Percentiles rank a stretch among this genome's conserved stretches.
These are phyloP conservation scores for Cadophora sp. DNA, from an alignment of 2,329 filamentous ascomycete genomes.

Conservation along the genomic window DNA sequence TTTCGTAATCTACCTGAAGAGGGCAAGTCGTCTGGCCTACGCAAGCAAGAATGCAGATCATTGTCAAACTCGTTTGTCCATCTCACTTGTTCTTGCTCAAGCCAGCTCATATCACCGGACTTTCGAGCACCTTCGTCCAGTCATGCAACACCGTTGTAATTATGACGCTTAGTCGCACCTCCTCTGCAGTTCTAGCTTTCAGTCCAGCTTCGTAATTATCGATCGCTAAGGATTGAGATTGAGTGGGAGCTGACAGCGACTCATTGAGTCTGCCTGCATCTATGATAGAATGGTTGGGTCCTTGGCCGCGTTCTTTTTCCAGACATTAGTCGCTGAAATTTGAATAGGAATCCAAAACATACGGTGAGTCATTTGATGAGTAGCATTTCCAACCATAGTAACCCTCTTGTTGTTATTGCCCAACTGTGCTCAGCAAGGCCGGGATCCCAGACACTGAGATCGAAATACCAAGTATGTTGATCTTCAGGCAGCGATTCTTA, in stretches of 20 bases:
- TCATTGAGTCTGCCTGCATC: conserved; percentile 50
- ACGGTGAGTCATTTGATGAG: conserved; percentile 48
- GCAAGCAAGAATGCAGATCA: not conserved
- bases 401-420: conserved; percentile 43
- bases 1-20: not conserved
- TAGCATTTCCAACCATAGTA: conserved; percentile 46
- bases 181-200: conserved; percentile 51
- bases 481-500: conserved; percentile 46
- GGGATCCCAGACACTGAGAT: conserved; percentile 44
- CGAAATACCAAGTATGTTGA: conserved; percentile 42
- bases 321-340: conserved; percentile 17
- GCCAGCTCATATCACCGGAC: conserved; percentile 38
- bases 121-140: conserved; percentile 44
- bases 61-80: not conserved
- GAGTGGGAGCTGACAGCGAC: conserved; percentile 28
- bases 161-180: conserved; percentile 51
- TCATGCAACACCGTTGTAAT: conserved; percentile 56
- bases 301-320: conserved; percentile 55
- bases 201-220: conserved; percentile 52
- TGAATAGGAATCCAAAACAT: conserved; percentile 25
- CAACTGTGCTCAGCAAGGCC: conserved; percentile 42
- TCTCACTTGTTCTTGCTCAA: conserved; percentile 23
- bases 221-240: conserved; percentile 43
- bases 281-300: conserved; percentile 54
- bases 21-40: not conserved